A percentile compares a stretch with the other conserved stretches of the same genome.
These are phyloP conservation scores for Trapa incisa DNA, from an alignment of 345 rosid genomes.

Conservation along the genomic window DNA sequence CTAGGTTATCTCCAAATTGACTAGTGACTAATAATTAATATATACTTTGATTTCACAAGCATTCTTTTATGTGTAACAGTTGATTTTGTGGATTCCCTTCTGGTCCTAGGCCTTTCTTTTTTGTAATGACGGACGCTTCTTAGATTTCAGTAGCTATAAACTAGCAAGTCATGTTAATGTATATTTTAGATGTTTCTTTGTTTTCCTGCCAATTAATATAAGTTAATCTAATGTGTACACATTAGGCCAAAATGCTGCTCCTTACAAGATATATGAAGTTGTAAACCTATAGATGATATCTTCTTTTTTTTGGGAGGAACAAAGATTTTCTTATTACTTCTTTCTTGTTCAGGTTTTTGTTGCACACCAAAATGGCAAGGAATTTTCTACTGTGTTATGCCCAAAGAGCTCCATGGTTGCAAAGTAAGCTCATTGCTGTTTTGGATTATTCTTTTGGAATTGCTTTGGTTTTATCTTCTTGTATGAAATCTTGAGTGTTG, in stretches of 20 bases:
- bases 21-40: no score
- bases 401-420: constrained; percentile 30
- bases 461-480: neutral
- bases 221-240: neutral
- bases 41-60: no score
- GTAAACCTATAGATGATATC: neutral
- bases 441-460: neutral
- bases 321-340: neutral
- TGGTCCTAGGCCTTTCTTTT: no score
- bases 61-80: no score
- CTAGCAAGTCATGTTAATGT: no score
- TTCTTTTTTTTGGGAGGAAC: neutral
- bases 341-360: constrained; percentile 48
- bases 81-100: no score
- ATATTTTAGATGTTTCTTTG: neutral
- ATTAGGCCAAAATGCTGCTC: neutral
- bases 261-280: neutral
- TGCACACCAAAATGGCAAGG: constrained; percentile 56
- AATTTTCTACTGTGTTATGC: constrained; percentile 65
- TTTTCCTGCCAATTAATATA: neutral
- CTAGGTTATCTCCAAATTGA: no score
- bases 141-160: no score
- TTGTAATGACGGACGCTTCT: no score
- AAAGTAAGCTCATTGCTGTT: constrained; percentile 31
- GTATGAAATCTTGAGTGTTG: neutral